A percentile compares a stretch with the other conserved stretches of the same genome.
Conservation (phyloP, 495 filamentous ascomycete genomes). For the Podospora didyma region DNA sequence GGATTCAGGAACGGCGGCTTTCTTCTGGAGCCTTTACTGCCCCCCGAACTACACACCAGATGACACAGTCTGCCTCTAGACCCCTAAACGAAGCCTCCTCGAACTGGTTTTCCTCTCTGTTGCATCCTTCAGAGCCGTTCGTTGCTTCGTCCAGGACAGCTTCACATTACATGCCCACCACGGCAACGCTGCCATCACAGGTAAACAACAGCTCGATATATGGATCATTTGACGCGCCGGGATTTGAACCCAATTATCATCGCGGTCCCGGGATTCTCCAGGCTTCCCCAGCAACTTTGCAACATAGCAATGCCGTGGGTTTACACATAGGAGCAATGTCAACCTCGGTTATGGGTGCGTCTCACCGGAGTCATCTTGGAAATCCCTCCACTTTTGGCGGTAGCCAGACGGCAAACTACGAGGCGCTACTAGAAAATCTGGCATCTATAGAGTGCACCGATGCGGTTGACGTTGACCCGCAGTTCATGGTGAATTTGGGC, state of each 20-base stretch:
- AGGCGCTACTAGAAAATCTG: constrained; percentile 60
- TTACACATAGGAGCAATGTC: constrained; percentile 5
- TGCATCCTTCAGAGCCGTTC: too few species aligned
- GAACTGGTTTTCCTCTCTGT: too few species aligned
- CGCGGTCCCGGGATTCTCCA: not conserved
- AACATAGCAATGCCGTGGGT: not conserved
- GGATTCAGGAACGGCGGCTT: not conserved
- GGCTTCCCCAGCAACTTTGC: not conserved
- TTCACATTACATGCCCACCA: not conserved
- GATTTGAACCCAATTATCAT: not conserved
- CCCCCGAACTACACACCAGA: too few species aligned
- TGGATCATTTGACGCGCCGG: not conserved
- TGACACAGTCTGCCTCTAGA: too few species aligned
- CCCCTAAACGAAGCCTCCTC: too few species aligned
- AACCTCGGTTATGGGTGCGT: constrained; percentile 14
- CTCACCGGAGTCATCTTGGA: constrained; percentile 11
- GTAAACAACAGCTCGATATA: not conserved
- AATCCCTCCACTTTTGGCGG: constrained; percentile 7
- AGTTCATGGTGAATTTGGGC: constrained; percentile 55
- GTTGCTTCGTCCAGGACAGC: too few species aligned
- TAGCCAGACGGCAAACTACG: constrained; percentile 38
- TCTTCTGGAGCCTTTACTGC: too few species aligned
- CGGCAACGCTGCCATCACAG: not conserved
- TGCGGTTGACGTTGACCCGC: constrained; percentile 38
- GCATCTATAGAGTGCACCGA: constrained; percentile 59